Percentiles rank a stretch among this genome's conserved stretches.
Conservation (phyloP, 495 filamentous ascomycete species). For the Xylaria venustula region DNA sequence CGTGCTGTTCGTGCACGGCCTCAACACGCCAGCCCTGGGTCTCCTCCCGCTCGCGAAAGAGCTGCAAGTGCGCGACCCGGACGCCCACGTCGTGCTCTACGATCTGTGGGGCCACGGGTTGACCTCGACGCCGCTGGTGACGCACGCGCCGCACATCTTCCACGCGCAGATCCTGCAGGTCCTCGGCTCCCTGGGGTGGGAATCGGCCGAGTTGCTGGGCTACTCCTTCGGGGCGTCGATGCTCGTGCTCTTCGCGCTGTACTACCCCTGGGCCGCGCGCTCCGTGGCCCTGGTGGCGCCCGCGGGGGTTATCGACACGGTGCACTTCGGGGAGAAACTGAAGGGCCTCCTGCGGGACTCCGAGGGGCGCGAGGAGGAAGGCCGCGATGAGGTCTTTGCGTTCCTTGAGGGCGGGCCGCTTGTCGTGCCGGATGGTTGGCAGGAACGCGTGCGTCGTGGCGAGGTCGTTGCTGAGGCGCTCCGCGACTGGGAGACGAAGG, state of each 20-base stretch:
- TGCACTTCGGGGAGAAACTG: neutral
- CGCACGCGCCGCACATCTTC: conserved; percentile 25
- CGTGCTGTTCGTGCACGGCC: conserved; percentile 28
- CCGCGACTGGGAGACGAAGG: conserved; percentile 41
- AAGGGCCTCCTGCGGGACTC: neutral
- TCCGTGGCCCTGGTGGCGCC: conserved; percentile 26
- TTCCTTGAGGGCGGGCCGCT: conserved; percentile 38
- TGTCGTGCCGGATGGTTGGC: conserved; percentile 41
- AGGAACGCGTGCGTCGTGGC: conserved; percentile 38
- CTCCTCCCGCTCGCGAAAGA: conserved; percentile 22
- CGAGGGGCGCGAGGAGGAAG: conserved; percentile 21
- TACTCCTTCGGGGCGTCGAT: conserved; percentile 27
- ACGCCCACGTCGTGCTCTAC: conserved; percentile 19
- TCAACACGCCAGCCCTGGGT: conserved; percentile 28
- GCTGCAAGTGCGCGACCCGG: conserved; percentile 8
- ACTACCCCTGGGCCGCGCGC: conserved; percentile 17
- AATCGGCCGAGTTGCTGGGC: conserved; percentile 25
- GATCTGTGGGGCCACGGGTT: conserved; percentile 32
- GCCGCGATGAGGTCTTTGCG: conserved; percentile 33
- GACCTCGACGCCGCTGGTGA: conserved; percentile 24
- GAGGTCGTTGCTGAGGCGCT: conserved; percentile 48
- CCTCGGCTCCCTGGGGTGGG: conserved; percentile 20
- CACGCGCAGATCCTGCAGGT: conserved; percentile 22
- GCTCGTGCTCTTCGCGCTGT: conserved; percentile 17
- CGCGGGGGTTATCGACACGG: conserved; percentile 19